phyloP scores from a whole-genome alignment of 73 alveolate species.

The Symbiodinium pilosum region DNA sequence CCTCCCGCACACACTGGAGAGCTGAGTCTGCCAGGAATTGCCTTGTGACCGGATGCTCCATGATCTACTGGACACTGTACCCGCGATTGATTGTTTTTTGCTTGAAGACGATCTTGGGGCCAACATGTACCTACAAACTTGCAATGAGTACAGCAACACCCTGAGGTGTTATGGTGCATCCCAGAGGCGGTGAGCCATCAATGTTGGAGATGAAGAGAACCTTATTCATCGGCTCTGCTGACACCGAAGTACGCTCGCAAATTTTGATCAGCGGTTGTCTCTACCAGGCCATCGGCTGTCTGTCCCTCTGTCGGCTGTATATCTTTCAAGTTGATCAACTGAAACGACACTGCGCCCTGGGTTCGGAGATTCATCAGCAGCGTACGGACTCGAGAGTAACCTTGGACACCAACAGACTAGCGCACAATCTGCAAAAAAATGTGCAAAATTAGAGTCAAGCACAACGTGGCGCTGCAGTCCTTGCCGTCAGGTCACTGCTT shows the following conservation, averaged over 20 bases:
- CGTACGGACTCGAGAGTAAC: not conserved
- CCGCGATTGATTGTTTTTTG: too few relatives aligned
- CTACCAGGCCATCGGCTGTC: not conserved
- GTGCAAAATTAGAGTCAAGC: too few relatives aligned
- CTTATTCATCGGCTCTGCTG: not conserved
- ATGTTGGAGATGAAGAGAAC: constrained; percentile 18
- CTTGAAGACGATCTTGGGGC: not conserved
- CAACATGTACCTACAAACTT: not conserved
- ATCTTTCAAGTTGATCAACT: not conserved
- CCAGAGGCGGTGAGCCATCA: not conserved
- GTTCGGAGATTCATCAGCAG: not conserved
- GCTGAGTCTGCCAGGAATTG: constrained; percentile 1
- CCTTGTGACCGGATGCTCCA: too few relatives aligned
- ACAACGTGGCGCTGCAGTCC: too few relatives aligned
- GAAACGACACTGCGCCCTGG: not conserved
- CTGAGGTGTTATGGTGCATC: too few relatives aligned
- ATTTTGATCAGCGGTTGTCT: too few relatives aligned
- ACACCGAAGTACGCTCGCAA: not conserved
- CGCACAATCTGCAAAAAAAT: not conserved
- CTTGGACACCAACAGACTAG: not conserved
- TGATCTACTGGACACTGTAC: too few relatives aligned
- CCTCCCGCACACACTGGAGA: not conserved
- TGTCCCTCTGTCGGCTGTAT: not conserved
- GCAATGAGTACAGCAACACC: too few relatives aligned
- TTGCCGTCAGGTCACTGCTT: not conserved